Base-by-base conservation (phyloP, 345 rosid species). In the Populus nigra region DNA sequence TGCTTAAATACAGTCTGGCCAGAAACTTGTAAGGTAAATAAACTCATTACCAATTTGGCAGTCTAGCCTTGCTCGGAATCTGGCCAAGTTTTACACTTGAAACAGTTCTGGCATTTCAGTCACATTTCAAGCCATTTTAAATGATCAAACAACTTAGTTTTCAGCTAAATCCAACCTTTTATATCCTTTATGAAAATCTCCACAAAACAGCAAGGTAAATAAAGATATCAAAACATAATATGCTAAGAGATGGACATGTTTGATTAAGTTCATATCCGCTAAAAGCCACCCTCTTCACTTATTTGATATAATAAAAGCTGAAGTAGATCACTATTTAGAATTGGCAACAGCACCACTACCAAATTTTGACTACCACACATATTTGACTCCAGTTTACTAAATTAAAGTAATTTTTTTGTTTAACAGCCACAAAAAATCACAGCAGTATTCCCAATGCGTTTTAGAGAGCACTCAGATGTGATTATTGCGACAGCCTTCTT, bases 401-500 rank as follows among this genome's bases (percentile, higher is more conserved):
- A 38, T 45, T 33, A 49, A 65, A 41, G 36, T 59, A 45, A 72
- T 65, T 61, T 47, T 31, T 71, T 59, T 79, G 31, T 23, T 82
- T 76, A 55, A 76, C 85, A 91, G 99, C 85, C 87, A 36, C 77
- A 55, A 55, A 91, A 88, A 77, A 88, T 92, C 65, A 83, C 85
- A 25, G 94, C 89, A 27, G 94, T 93, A 70, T 95, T 90, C 76
- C 99, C 98, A 3, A 93, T 95, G 89, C 91, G 94, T 27, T 91
- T 91, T 87, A 92, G 84, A 82, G 99, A 93, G 81, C 71, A 91
- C 33, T 80, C 91, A 23, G 99, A 95, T 79, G 94, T 91, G 76
- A 85, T 86, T 69, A 86, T 95, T 25, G 99, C 98, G 8, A 90
- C 88, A 29, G 87, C 94, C 62, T 91, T 93, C 89, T 89, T 93